Evolutionary conservation across 352 stramenopile species (phyloP), one percentile per base, ranked within the genome.

Genomic region (Thraustochytrium sp.): DNA sequence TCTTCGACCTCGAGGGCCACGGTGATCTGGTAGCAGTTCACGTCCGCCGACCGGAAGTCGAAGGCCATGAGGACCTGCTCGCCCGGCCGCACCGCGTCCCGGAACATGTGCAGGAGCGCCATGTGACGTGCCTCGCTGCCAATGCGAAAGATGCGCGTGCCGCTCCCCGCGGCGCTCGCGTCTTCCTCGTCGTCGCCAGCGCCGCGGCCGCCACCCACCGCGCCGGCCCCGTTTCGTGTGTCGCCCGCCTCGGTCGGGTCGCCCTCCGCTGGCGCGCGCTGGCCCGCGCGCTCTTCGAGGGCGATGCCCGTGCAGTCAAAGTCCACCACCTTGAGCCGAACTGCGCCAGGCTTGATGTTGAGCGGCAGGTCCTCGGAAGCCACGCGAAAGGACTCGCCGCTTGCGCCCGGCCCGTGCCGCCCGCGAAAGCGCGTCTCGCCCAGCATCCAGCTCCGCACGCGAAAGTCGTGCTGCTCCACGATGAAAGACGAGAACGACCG

Each of bases 401-500:
- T 34, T 16, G 36, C 13, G 44, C 68, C 68, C 5, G 48, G 31
- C 18, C 21, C 48, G 31, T 9, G 9, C n/a, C 53, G 76, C 13
- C 68, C 13, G 18, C 46, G n/a, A 2, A 80, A 80, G 13, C 46
- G 31, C 5, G 46, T 68, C 68, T 65, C 68, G 51, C 68, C 68
- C 3, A 80, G 68, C 23, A 72, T 26, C 23, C 53, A 80, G 51
- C 68, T 80, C 18, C 68, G 31, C 42, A 72, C 68, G 16, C 63
- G 26, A 36, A 65, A 80, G 68, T 80, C 3, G 53, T 80, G 68
- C 21, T 80, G 44, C 68, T 80, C 68, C 5, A 80, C 31, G 9
- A 80, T n/a, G 26, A 80, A 80, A 31, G 68, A 80, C n/a, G 68
- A 80, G 49, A 80, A 80, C 5, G 68, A 80, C 11, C 68, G 68